Conservation (phyloP, 768 basidiomycete species). For the Suillus ampliporus region DNA sequence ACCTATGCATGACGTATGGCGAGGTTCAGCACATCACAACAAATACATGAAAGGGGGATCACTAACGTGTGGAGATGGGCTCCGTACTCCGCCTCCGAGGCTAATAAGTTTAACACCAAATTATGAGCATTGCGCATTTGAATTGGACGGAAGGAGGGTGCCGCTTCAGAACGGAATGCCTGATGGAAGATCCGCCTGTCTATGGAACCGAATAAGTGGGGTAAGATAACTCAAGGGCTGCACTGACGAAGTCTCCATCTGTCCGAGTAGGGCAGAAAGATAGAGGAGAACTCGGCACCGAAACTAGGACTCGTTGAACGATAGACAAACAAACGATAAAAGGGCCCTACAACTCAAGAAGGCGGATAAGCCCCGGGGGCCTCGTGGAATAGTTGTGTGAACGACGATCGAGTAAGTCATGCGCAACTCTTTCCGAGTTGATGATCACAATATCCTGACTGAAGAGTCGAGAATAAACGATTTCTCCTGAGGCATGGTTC, state of each 20-base stretch:
- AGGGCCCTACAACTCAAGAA: slow-evolving; percentile 25
- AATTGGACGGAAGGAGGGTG: slow-evolving; percentile 34
- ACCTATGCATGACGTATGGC: slow-evolving; percentile 14
- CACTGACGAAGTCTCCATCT: slow-evolving; percentile 30
- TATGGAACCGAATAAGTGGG: neutral
- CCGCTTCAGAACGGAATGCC: slow-evolving; percentile 36
- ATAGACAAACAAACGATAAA: neutral
- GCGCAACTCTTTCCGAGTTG: slow-evolving; percentile 32
- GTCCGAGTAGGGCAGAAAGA: slow-evolving; percentile 34
- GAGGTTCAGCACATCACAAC: neutral
- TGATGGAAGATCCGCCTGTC: slow-evolving; percentile 42
- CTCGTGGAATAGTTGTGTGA: slow-evolving; percentile 32
- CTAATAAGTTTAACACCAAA: slow-evolving; percentile 33
- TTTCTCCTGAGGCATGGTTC: slow-evolving; percentile 17
- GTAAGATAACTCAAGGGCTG: neutral
- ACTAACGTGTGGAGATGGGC: slow-evolving; percentile 30
- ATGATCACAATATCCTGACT: slow-evolving; percentile 31
- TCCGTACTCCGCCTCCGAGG: slow-evolving; percentile 26
- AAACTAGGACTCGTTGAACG: slow-evolving; percentile 20
- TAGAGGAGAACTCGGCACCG: slow-evolving; percentile 28
- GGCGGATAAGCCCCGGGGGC: slow-evolving; percentile 20
- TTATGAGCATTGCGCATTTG: slow-evolving; percentile 40
- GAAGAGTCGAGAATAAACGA: slow-evolving; percentile 30
- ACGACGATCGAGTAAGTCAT: slow-evolving; percentile 27
- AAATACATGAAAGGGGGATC: neutral